Evolutionary conservation across 768 basidiomycete genomes (phyloP).

Genomic region (Roridomyces roridus): DNA sequence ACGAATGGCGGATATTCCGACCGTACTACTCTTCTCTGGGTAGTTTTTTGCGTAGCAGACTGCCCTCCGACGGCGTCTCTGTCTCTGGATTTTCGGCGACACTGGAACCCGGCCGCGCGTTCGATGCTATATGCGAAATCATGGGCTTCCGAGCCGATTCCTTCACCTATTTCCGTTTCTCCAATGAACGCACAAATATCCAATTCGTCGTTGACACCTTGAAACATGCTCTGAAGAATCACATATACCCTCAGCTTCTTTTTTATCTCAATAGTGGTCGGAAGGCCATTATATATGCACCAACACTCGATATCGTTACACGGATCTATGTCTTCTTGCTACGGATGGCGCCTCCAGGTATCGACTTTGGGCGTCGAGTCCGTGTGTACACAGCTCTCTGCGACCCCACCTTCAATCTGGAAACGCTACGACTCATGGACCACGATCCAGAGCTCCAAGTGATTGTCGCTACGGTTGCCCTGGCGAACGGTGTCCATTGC

Average conservation of each 20-base stretch:
- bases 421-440: constrained; percentile 11
- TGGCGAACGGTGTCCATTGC: constrained; percentile 21
- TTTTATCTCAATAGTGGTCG: constrained; percentile 5
- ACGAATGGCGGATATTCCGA: too few species aligned
- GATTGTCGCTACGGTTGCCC: constrained; percentile 20
- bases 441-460: constrained; percentile 11
- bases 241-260: constrained; percentile 9
- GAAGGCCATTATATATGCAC: constrained; percentile 20
- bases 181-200: constrained; percentile 7
- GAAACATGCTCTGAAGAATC: constrained; percentile 2
- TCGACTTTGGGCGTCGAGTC: not conserved
- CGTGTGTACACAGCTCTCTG: constrained; percentile 19
- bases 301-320: constrained; percentile 18
- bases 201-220: constrained; percentile 1
- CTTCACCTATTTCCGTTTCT: not conserved
- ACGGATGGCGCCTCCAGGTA: constrained; percentile 3
- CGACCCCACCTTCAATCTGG: constrained; percentile 11
- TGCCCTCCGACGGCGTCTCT: too few species aligned
- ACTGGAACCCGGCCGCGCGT: too few species aligned
- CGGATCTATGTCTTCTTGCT: constrained; percentile 17
- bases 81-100: too few species aligned
- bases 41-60: too few species aligned
- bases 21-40: too few species aligned
- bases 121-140: too few species aligned
- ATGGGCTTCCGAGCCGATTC: too few species aligned